Conservation (phyloP, 2,329 filamentous ascomycete genomes). For the Neofusicoccum parvum region DNA sequence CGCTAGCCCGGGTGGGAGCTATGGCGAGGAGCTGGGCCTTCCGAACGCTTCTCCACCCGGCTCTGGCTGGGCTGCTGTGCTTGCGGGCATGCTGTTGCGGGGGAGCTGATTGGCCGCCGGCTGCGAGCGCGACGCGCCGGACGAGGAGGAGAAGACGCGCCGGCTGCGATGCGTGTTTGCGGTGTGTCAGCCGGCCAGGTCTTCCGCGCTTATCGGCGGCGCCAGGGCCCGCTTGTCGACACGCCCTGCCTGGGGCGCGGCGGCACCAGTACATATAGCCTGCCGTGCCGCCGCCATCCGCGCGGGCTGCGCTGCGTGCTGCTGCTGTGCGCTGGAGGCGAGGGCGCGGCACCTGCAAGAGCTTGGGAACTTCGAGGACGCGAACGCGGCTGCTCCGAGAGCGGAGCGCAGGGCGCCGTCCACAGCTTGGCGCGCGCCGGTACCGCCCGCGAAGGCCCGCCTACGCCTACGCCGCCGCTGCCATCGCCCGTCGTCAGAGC, state of each 20-base stretch:
- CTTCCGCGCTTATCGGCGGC: background rate
- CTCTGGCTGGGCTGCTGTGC: too few relatives aligned
- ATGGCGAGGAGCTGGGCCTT: slow-evolving; percentile 5
- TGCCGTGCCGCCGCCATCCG: background rate
- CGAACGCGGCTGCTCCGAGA: background rate
- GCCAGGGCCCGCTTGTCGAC: background rate
- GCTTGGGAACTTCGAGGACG: background rate
- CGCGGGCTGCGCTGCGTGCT: background rate
- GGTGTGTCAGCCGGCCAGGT: slow-evolving; percentile 2
- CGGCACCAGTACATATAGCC: background rate
- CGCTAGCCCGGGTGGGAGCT: slow-evolving; percentile 3
- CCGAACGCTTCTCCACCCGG: slow-evolving; percentile 8
- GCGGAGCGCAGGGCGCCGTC: background rate
- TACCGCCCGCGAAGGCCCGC: background rate
- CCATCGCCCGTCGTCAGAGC: too few relatives aligned
- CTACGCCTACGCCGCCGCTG: too few relatives aligned
- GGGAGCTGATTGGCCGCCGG: background rate
- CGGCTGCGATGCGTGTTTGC: background rate
- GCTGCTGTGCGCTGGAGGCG: too few relatives aligned
- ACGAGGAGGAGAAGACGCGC: background rate
- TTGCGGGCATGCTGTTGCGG: background rate
- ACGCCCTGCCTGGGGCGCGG: too few relatives aligned
- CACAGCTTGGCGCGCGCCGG: background rate
- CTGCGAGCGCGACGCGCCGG: background rate
- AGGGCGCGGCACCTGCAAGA: background rate